phyloP scores from a whole-genome alignment of 169 alveolate genomes.

The Cryptosporidium felis region DNA sequence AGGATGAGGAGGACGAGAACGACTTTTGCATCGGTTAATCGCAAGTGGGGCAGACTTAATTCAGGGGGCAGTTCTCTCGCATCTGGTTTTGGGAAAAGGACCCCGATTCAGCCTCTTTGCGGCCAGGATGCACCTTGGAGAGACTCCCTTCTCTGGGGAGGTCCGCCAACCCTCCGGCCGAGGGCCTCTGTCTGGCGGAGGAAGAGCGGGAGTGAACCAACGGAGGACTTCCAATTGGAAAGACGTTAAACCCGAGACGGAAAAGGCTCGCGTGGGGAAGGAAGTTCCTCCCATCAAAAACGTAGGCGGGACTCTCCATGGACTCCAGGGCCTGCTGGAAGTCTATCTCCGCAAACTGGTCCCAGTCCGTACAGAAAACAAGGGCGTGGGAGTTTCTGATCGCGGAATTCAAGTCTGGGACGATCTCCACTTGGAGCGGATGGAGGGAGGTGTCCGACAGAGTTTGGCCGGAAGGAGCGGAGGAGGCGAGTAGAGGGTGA shows the following conservation, averaged over 20 bases:
- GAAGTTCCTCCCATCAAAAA: conserved; percentile 87
- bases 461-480: too few species aligned
- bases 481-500: too few species aligned
- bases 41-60: too few species aligned
- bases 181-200: too few species aligned
- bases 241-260: conserved; percentile 78
- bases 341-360: conserved; percentile 75
- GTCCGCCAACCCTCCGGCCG: too few species aligned
- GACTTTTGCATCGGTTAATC: too few species aligned
- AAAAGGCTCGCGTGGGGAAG: conserved; percentile 74
- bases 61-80: not conserved
- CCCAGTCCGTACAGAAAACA: conserved; percentile 92
- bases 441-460: too few species aligned
- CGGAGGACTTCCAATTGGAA: conserved; percentile 73
- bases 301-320: conserved; percentile 81
- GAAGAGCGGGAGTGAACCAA: not conserved
- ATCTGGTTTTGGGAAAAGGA: not conserved
- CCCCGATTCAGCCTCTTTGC: not conserved
- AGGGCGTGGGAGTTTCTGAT: conserved; percentile 81
- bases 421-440: too few species aligned
- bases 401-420: conserved; percentile 75
- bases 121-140: not conserved
- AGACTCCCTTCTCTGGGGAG: not conserved
- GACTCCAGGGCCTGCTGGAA: conserved; percentile 50
- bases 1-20: not conserved